Conservation (phyloP, 2,329 filamentous ascomycete species). For the Neonectria sp. region DNA sequence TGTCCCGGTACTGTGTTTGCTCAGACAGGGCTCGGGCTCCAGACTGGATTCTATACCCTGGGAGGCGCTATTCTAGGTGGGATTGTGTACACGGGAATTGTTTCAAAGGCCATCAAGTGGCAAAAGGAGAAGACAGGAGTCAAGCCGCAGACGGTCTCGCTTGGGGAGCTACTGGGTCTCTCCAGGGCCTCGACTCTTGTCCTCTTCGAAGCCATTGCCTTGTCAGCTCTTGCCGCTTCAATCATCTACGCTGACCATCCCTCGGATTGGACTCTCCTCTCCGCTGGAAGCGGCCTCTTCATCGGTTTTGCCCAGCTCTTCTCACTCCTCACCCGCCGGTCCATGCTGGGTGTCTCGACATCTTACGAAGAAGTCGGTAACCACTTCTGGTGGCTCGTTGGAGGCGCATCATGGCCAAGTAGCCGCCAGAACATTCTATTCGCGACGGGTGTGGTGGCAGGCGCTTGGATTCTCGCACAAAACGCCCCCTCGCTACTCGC, state of each 20-base stretch:
- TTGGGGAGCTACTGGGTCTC: slow-evolving; percentile 59
- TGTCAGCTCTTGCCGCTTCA: slow-evolving; percentile 57
- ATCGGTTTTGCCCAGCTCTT: slow-evolving; percentile 72
- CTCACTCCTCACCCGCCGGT: slow-evolving; percentile 67
- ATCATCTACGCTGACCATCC: slow-evolving; percentile 47
- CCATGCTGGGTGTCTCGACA: slow-evolving; percentile 72
- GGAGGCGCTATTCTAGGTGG: slow-evolving; percentile 71
- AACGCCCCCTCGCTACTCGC: slow-evolving; percentile 50
- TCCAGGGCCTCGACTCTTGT: slow-evolving; percentile 56
- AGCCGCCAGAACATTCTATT: slow-evolving; percentile 65
- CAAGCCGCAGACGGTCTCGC: slow-evolving; percentile 50
- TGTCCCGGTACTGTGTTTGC: slow-evolving; percentile 77
- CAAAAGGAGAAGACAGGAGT: slow-evolving; percentile 45
- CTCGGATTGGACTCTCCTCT: slow-evolving; percentile 51
- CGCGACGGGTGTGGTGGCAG: slow-evolving; percentile 64
- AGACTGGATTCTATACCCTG: slow-evolving; percentile 66
- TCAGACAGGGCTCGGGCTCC: slow-evolving; percentile 70
- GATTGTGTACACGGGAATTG: slow-evolving; percentile 63
- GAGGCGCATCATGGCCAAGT: slow-evolving; percentile 50
- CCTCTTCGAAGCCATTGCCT: slow-evolving; percentile 60
- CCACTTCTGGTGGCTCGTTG: slow-evolving; percentile 63
- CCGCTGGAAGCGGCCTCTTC: slow-evolving; percentile 70
- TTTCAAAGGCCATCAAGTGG: slow-evolving; percentile 54
- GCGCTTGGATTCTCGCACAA: slow-evolving; percentile 59
- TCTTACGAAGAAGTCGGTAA: slow-evolving; percentile 74